Percentiles rank a stretch among this genome's conserved stretches.
Conservation (phyloP, 257 asterid species). For the Solanum pennellii region DNA sequence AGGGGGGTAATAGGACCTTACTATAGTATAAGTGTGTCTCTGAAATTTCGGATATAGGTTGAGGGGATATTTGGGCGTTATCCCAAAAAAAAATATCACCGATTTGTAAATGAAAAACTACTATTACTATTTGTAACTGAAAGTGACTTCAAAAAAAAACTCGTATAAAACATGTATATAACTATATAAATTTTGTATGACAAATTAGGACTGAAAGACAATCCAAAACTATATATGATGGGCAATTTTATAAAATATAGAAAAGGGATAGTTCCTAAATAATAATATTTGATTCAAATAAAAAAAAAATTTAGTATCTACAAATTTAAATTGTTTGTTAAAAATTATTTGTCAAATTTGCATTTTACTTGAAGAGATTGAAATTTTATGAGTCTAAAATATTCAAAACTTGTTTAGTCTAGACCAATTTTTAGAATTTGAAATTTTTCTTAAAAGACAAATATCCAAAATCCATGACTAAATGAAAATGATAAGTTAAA, state of each 20-base stretch:
- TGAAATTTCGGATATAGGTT: no score
- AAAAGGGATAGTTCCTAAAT: neutral
- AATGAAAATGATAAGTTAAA: neutral
- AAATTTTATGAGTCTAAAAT: neutral
- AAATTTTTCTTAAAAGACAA: neutral
- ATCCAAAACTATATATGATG: neutral
- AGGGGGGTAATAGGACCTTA: no score
- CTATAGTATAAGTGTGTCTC: no score
- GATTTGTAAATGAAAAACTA: neutral
- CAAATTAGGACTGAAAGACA: neutral
- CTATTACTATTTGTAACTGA: no score
- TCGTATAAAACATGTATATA: no score
- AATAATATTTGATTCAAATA: neutral
- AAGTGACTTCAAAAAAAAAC: neutral
- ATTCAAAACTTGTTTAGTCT: neutral
- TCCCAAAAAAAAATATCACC: no score
- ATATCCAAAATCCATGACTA: neutral
- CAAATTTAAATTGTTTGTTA: no score
- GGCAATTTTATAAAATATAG: no score
- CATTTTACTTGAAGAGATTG: neutral
- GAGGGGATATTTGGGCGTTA: no score
- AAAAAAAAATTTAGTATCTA: neutral
- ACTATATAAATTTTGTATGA: no score
- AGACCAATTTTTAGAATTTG: neutral
- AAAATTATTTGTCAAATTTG: no score